A percentile compares a stretch with the other conserved stretches of the same genome.
These are phyloP conservation scores for Graphiopsis chlorocephala DNA, from an alignment of 2,329 filamentous ascomycete species.

Conservation along the genomic window DNA sequence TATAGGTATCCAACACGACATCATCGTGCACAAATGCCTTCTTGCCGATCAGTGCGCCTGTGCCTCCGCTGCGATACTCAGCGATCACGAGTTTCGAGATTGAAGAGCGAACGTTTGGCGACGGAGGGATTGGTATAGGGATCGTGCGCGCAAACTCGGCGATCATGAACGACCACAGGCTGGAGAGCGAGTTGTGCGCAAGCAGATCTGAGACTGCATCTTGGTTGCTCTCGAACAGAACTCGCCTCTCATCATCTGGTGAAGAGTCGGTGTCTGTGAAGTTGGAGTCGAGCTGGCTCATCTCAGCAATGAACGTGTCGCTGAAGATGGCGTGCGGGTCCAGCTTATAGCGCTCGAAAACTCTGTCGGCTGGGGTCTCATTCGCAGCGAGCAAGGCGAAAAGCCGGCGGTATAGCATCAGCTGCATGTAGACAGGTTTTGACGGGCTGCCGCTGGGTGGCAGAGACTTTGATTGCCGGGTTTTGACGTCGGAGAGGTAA, in stretches of 20 bases:
- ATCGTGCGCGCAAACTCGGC: constrained; percentile 51
- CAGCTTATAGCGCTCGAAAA: constrained; percentile 71
- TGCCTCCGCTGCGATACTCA: constrained; percentile 51
- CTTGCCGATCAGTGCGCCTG: constrained; percentile 54
- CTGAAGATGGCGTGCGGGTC: constrained; percentile 67
- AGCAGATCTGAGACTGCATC: constrained; percentile 53
- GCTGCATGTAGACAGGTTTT: constrained; percentile 76
- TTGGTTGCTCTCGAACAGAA: constrained; percentile 35
- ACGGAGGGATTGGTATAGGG: constrained; percentile 18
- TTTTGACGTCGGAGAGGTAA: constrained; percentile 92
- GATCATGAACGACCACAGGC: constrained; percentile 64
- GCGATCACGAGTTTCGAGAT: constrained; percentile 58
- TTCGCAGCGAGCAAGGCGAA: constrained; percentile 73
- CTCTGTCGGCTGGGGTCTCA: constrained; percentile 63
- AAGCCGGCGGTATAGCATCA: constrained; percentile 85
- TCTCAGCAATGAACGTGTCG: constrained; percentile 73
- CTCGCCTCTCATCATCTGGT: constrained; percentile 26
- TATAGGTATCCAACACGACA: constrained; percentile 61
- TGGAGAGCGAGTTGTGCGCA: constrained; percentile 57
- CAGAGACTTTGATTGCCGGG: constrained; percentile 62
- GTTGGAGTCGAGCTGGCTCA: constrained; percentile 64
- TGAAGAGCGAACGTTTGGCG: constrained; percentile 45
- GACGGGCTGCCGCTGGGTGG: constrained; percentile 64
- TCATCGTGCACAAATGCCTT: constrained; percentile 67
- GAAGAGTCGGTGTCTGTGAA: constrained; percentile 42